A percentile compares a stretch with the other conserved stretches of the same genome.
phyloP scores from a whole-genome alignment of 2,329 filamentous ascomycete genomes.

The Cadophora sp. region DNA sequence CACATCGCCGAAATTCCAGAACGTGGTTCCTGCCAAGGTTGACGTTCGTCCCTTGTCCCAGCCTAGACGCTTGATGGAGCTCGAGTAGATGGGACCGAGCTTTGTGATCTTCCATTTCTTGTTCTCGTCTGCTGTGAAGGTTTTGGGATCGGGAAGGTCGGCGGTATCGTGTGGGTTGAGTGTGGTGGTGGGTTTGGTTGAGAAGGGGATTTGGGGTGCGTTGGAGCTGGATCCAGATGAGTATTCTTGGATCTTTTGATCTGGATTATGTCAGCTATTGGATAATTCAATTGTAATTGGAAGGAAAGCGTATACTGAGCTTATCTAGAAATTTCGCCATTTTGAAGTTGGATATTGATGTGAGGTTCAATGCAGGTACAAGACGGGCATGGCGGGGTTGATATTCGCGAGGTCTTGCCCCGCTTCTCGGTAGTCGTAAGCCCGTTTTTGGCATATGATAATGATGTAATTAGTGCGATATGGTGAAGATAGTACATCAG shows the following conservation, averaged over 20 bases:
- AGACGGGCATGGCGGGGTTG: neutral
- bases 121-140: constrained; percentile 6
- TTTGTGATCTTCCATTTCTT: constrained; percentile 19
- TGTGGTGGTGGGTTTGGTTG: constrained; percentile 6
- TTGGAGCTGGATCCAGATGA: neutral
- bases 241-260: neutral
- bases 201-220: constrained; percentile 7
- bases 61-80: constrained; percentile 6
- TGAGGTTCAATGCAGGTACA: neutral
- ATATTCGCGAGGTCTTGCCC: constrained; percentile 10
- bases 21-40: constrained; percentile 12
- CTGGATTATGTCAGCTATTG: neutral
- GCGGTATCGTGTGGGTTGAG: constrained; percentile 1
- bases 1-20: constrained; percentile 22
- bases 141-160: constrained; percentile 2
- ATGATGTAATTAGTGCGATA: constrained; percentile 11
- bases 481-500: neutral
- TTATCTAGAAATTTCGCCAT: constrained; percentile 10
- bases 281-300: neutral
- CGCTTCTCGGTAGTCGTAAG: neutral
- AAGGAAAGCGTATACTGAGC: neutral
- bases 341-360: neutral
- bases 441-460: constrained; percentile 11
- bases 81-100: constrained; percentile 16
- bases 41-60: constrained; percentile 21